Evolutionary conservation across 306 rosid genomes (phyloP), one percentile per base, ranked within the genome.

Genomic region (Psophocarpus tetragonolobus): DNA sequence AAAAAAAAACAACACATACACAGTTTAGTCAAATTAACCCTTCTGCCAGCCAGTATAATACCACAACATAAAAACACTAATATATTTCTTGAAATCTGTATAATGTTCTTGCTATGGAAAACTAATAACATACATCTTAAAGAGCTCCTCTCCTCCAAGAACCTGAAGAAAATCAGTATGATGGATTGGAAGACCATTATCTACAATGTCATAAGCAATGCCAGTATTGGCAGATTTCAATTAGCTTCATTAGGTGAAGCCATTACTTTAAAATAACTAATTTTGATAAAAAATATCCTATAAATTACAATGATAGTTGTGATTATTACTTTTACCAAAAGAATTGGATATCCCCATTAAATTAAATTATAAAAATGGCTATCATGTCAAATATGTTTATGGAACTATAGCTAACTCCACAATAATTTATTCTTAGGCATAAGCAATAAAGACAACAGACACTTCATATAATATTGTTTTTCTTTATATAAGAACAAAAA

Each of bases 21-120:
- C 36, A 10, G 30, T 51, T 77, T 32, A 14, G 48, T 71, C 45
- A 80, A 66, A 81, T 35, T n/a, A 63, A 50, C 39, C 26, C 83
- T 73, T 39, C 65, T 63, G 26, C 39, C 62, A 20, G 12, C 14
- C 39, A 53, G 44, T 35, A 69, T 35, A 39, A 76, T 60, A 81
- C 21, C 72, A 42, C 44, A 76, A 50, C 38, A 80, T 26, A 39
- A 78, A 63, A 29, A 68, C 36, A 62, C 29, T 63, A 65, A n/a
- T n/a, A 27, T 30, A 58, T 38, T 26, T 24, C 30, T 48, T 21
- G 36, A 36, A 65, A 65, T 36, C 50, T 50, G 48, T 58, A 33
- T 17, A 2, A 63, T 24, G 36, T 27, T 63, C 35, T 56, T 29
- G 54, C 50, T 21, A 38, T n/a, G 36, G 24, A 51, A 66, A 73